These are phyloP conservation scores for Calocera cornea DNA, from an alignment of 768 basidiomycete genomes.

Conservation along the genomic window DNA sequence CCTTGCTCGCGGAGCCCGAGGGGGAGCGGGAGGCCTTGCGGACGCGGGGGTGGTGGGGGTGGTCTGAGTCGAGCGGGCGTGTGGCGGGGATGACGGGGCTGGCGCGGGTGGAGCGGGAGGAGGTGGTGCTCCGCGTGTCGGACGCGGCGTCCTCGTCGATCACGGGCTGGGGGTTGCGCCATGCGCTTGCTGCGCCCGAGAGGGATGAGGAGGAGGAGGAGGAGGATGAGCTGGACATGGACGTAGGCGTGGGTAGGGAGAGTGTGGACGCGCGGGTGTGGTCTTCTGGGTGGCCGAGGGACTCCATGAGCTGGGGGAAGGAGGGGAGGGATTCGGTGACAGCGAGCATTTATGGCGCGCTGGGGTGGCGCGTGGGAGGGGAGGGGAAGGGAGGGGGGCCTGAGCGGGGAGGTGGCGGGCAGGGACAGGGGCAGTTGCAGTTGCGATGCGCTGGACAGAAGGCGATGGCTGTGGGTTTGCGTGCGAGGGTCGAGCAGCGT, in stretches of 20 bases:
- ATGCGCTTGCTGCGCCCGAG: background rate
- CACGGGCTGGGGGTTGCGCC: background rate
- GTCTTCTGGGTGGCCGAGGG: constrained; percentile 40
- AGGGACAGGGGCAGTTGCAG: background rate
- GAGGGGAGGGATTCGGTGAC: constrained; percentile 46
- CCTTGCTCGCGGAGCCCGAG: background rate
- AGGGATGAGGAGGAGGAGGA: background rate
- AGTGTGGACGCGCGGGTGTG: too few species aligned
- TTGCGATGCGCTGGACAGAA: too few species aligned
- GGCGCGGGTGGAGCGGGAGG: background rate
- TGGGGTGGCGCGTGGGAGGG: background rate
- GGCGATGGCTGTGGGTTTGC: too few species aligned
- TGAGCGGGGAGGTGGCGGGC: background rate
- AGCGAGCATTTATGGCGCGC: background rate
- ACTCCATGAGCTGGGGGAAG: constrained; percentile 76
- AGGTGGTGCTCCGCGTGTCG: background rate
- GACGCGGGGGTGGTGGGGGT: background rate
- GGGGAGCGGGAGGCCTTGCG: background rate
- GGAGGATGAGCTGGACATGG: too few species aligned
- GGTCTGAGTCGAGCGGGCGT: background rate
- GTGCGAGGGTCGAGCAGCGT: too few species aligned
- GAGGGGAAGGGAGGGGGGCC: background rate
- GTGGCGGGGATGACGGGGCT: background rate
- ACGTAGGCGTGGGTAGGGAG: too few species aligned
- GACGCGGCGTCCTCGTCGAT: background rate